A percentile compares a stretch with the other conserved stretches of the same genome.
Evolutionary conservation across 1,139 yeast species (phyloP).

Genomic region (Saccharomycopsis hybrid): DNA sequence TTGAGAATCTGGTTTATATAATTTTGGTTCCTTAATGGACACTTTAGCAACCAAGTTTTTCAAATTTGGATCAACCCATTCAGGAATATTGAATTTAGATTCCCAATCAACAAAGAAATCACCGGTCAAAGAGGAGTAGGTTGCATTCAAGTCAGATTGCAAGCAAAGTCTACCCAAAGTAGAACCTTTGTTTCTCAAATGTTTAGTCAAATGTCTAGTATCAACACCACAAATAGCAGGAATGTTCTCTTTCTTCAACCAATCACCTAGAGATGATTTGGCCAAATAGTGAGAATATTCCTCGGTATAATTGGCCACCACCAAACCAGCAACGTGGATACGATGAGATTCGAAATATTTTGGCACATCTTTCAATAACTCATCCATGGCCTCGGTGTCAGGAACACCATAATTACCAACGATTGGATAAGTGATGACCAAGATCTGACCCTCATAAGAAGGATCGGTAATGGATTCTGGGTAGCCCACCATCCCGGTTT

Average conservation of each 20-base stretch:
- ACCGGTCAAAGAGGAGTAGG: slow-evolving; percentile 51
- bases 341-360: slow-evolving; percentile 86
- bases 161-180: slow-evolving; percentile 71
- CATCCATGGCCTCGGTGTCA: slow-evolving; percentile 72
- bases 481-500: slow-evolving; percentile 99
- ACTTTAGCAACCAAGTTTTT: slow-evolving; percentile 90
- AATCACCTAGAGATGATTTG: slow-evolving; percentile 80
- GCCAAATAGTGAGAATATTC: slow-evolving; percentile 93
- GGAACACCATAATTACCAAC: slow-evolving; percentile 99
- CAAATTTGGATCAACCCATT: slow-evolving; percentile 90
- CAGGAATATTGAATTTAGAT: slow-evolving; percentile 63
- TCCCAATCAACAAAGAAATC: slow-evolving; percentile 47
- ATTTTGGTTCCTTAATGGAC: slow-evolving; percentile 66
- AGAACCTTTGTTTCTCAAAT: slow-evolving; percentile 87
- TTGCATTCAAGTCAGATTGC: slow-evolving; percentile 6
- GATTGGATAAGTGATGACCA: slow-evolving; percentile 93
- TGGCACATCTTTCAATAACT: slow-evolving; percentile 69
- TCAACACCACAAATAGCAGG: slow-evolving; percentile 98
- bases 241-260: slow-evolving; percentile 87
- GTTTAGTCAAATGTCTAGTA: slow-evolving; percentile 90
- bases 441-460: slow-evolving; percentile 95
- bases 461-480: slow-evolving; percentile 99
- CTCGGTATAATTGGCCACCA: slow-evolving; percentile 96
- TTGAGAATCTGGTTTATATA: slow-evolving; percentile 59
- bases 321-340: slow-evolving; percentile 95